Base-by-base conservation (phyloP, 1,284 basidiomycete species). In the Ustilago esculenta region DNA sequence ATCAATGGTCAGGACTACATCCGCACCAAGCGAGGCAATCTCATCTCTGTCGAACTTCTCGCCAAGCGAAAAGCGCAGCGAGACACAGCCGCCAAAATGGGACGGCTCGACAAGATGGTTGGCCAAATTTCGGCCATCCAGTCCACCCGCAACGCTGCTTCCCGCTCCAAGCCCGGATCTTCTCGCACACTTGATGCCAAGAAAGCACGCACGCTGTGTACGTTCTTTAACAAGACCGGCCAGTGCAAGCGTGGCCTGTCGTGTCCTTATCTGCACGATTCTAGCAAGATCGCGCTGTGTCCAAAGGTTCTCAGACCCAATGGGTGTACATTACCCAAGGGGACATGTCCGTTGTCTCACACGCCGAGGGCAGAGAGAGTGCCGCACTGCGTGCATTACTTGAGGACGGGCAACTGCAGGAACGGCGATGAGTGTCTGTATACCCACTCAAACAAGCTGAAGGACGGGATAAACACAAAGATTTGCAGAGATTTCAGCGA, bases 21-120 rank as follows among this genome's bases (percentile, higher is more conserved):
- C 8, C 69, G 84, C 9, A 84, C 83, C 18, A 83, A 83, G 53
- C 69, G 78, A 3, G 84, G 84, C 41, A 83, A 84, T 65, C 73
- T 84, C n/a, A 78, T 85, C 50, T 79, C 81, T 21, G 61, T 69
- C 17, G 69, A 68, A 6, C 64, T 77, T 15, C 72, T 81, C 14
- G 73, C 70, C n/a, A 73, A 75, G 43, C 63, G 75, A 5, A 72
- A 71, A 37, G 60, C 66, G 10, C 72, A 73, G 29, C 61, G 65
- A 15, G 68, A 68, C 18, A 55, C 56, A 18, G 33, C 42, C 8
- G 73, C 67, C 23, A 75, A 73, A 33, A 45, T 75, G 61, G 47
- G 59, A 18, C 68, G 72, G 15, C 55, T 79, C 29, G 66, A 70
- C 25, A 51, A 50, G 37, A 65, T 79, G 46, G 73, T 72, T 5